phyloP scores from a whole-genome alignment of 176 grass and related monocot species.

The Pontederia paniculata region DNA sequence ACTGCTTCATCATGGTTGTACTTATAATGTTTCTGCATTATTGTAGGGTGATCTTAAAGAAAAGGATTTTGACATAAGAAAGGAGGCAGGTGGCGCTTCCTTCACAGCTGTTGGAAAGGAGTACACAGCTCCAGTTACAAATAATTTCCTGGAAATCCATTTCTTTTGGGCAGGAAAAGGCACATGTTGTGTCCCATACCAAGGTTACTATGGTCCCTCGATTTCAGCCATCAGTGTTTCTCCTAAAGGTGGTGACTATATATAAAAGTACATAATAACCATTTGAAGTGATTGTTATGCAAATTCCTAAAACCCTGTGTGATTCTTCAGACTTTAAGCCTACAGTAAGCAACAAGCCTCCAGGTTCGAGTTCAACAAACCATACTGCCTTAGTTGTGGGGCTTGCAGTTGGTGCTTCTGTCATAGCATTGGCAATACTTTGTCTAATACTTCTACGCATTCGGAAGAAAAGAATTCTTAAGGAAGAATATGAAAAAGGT shows the following conservation, averaged over 20 bases:
- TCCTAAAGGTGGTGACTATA: constrained; percentile 27
- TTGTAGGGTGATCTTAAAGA: constrained; percentile 46
- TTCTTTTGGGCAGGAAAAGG: constrained; percentile 95
- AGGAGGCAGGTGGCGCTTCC: constrained; percentile 49
- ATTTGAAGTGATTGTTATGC: not conserved
- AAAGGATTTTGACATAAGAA: constrained; percentile 89
- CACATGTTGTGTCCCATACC: constrained; percentile 52
- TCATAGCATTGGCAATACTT: constrained; percentile 33
- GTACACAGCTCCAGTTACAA: constrained; percentile 45
- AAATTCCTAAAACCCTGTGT: not conserved
- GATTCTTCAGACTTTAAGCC: constrained; percentile 52
- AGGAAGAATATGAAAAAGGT: constrained; percentile 1
- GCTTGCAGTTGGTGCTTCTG: constrained; percentile 26
- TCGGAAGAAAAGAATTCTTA: constrained; percentile 15
- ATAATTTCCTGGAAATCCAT: constrained; percentile 91
- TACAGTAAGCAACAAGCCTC: constrained; percentile 30
- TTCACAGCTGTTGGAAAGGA: constrained; percentile 41
- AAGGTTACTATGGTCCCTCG: constrained; percentile 60
- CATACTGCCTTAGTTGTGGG: constrained; percentile 43
- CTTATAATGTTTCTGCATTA: not conserved
- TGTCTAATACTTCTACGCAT: constrained; percentile 12
- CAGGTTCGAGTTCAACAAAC: not conserved
- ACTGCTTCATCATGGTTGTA: too few relatives aligned
- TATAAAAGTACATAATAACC: not conserved
- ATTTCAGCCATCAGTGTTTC: constrained; percentile 71